These are phyloP conservation scores for Vitis cinerea DNA, from an alignment of 164 flowering plant species.

Conservation along the genomic window DNA sequence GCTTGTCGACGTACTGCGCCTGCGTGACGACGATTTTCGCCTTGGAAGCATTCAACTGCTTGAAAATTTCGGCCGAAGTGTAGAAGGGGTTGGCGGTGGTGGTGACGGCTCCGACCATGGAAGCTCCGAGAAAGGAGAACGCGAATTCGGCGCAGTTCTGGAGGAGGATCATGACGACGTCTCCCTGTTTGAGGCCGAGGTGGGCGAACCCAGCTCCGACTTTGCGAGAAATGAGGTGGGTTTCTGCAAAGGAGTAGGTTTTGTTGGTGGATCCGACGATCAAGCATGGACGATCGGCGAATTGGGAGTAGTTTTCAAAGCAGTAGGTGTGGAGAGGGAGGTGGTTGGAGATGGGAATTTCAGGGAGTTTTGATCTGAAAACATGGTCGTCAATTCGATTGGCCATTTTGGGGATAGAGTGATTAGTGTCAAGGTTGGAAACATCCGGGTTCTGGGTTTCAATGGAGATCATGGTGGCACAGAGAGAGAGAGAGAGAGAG, in stretches of 20 bases:
- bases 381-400: conserved; percentile 5
- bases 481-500: neutral
- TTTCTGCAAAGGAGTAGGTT: conserved; percentile 43
- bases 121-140: conserved; percentile 72
- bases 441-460: conserved; percentile 19
- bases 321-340: conserved; percentile 73
- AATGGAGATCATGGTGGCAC: conserved; percentile 27
- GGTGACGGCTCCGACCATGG: conserved; percentile 70
- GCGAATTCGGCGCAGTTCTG: conserved; percentile 72
- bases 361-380: conserved; percentile 63
- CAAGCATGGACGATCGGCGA: conserved; percentile 48
- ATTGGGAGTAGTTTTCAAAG: conserved; percentile 39
- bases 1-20: conserved; percentile 54
- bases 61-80: conserved; percentile 59
- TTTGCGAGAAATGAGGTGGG: conserved; percentile 40
- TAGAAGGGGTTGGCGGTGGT: conserved; percentile 78
- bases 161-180: conserved; percentile 69
- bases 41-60: conserved; percentile 39
- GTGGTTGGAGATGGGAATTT: conserved; percentile 55
- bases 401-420: too few species aligned
- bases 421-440: too few species aligned
- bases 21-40: conserved; percentile 60
- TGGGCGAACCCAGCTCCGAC: conserved; percentile 54
- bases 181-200: conserved; percentile 51
- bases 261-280: conserved; percentile 44